phyloP scores from a whole-genome alignment of 2,329 filamentous ascomycete genomes.

The Fusarium bulbicola region DNA sequence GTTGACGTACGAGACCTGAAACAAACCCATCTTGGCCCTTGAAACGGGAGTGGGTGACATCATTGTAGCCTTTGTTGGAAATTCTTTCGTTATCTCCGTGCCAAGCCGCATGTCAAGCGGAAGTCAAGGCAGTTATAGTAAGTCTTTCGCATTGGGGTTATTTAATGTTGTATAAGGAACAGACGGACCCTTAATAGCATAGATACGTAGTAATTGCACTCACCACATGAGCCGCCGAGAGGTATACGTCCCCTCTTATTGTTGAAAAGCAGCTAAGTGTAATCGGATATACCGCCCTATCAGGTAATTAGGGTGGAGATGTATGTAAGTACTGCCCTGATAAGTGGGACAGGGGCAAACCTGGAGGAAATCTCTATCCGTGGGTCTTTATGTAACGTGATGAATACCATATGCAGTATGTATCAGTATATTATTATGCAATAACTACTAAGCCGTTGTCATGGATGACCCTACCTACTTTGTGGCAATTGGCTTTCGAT shows the following conservation, averaged over 20 bases:
- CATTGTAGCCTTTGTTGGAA: neutral
- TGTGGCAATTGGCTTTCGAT: neutral
- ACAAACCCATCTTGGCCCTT: neutral
- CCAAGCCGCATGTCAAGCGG: neutral
- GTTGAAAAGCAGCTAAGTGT: no score
- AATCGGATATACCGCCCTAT: neutral
- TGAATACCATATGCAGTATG: neutral
- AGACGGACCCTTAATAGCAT: neutral
- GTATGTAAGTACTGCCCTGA: neutral
- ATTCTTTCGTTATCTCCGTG: neutral
- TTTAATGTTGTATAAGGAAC: no score
- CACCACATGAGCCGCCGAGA: neutral
- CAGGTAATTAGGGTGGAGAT: neutral
- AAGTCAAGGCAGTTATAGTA: neutral
- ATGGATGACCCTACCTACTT: rapidly evolving
- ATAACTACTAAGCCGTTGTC: no score
- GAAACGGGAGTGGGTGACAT: neutral
- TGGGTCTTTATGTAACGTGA: neutral
- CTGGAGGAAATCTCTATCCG: neutral
- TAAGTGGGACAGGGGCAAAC: neutral
- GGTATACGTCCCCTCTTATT: neutral
- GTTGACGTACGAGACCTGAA: neutral
- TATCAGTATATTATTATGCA: neutral
- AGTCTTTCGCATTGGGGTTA: neutral
- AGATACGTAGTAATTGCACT: neutral